A percentile compares a stretch with the other conserved stretches of the same genome.
These are phyloP conservation scores for Pseudoneurospora amorphoporcata DNA, from an alignment of 495 filamentous ascomycete species.

Conservation along the genomic window DNA sequence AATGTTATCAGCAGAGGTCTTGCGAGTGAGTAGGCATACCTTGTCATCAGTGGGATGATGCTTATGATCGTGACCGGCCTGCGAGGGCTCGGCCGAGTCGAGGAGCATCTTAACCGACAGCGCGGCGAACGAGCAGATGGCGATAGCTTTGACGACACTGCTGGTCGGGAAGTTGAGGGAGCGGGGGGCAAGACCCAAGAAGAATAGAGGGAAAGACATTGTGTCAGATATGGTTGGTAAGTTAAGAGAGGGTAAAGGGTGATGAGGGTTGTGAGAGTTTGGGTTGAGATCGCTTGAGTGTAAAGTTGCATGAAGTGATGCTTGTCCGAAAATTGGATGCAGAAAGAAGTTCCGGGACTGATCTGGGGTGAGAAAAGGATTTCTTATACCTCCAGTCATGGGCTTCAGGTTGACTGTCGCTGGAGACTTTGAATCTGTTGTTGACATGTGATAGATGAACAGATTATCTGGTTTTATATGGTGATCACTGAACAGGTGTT, in stretches of 20 bases:
- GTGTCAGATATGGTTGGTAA: neutral
- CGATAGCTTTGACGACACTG: neutral
- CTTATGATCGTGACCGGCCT: neutral
- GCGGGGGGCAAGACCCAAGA: neutral
- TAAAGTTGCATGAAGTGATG: neutral
- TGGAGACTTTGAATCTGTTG: neutral
- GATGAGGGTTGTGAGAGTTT: neutral
- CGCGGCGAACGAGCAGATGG: neutral
- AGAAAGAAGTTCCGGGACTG: neutral
- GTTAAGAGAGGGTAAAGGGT: fast-evolving
- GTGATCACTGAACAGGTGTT: neutral
- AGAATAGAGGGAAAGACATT: neutral
- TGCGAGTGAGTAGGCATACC: neutral
- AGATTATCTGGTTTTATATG: neutral
- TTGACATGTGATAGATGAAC: neutral
- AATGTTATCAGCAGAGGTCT: neutral
- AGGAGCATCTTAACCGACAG: neutral
- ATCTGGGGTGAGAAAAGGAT: neutral
- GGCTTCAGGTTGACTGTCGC: neutral
- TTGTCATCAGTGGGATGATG: neutral
- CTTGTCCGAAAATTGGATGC: neutral
- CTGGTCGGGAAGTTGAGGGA: neutral
- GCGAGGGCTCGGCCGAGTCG: neutral
- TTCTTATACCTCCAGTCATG: neutral
- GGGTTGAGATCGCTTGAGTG: neutral